Conservation (phyloP, 2,329 filamentous ascomycete genomes). For the Ceratocystis alfenasii region DNA sequence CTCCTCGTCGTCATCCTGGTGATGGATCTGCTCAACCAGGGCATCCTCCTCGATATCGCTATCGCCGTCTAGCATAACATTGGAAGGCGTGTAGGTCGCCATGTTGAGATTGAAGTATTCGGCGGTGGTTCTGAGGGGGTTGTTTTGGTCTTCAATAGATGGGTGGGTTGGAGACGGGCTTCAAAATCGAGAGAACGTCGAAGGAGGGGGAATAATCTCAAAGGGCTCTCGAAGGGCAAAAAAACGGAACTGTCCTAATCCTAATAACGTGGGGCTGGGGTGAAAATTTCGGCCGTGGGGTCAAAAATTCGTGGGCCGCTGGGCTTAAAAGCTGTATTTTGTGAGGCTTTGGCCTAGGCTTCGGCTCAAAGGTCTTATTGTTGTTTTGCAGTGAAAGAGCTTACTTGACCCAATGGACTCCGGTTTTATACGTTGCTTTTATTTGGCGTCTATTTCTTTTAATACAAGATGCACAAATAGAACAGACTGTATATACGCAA, state of each 20-base stretch:
- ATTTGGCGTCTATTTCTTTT: background rate
- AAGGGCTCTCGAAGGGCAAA: conserved; percentile 3
- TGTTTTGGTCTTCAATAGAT: conserved; percentile 6
- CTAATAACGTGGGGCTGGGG: conserved; percentile 21
- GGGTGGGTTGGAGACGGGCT: conserved; percentile 9
- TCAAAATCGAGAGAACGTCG: conserved; percentile 6
- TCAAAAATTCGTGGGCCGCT: conserved; percentile 20
- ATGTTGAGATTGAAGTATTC: conserved; percentile 17
- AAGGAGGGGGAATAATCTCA: conserved; percentile 13
- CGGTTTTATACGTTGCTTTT: too few species aligned
- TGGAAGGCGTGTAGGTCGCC: conserved; percentile 19
- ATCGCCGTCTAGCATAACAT: conserved; percentile 44
- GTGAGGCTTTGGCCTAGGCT: conserved; percentile 9
- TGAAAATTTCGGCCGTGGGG: conserved; percentile 22
- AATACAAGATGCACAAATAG: conserved; percentile 11
- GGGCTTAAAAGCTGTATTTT: background rate
- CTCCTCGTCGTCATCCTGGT: conserved; percentile 75
- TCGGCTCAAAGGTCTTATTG: background rate
- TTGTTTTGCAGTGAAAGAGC: too few species aligned
- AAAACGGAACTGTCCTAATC: conserved; percentile 21
- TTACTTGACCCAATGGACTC: too few species aligned
- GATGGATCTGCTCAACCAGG: conserved; percentile 90
- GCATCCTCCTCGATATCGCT: conserved; percentile 95
- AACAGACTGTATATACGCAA: conserved; percentile 5
- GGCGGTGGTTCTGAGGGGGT: background rate